These are phyloP conservation scores for Amylostereum areolatum DNA, from an alignment of 1,284 basidiomycete genomes.

Conservation along the genomic window DNA sequence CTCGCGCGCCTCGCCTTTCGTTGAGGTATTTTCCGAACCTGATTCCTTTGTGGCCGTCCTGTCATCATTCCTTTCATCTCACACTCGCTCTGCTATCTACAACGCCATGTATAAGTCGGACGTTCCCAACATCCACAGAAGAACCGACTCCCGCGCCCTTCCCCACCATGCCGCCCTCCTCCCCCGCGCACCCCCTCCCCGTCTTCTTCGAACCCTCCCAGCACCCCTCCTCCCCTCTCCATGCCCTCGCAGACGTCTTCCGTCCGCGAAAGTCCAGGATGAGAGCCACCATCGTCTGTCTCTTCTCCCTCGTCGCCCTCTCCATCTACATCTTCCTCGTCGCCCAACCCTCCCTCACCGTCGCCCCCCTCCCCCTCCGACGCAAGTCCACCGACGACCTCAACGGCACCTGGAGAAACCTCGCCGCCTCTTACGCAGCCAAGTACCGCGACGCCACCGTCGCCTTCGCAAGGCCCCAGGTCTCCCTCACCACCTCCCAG, in stretches of 20 bases:
- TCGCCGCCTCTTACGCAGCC: conserved; percentile 4
- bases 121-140: conserved; percentile 12
- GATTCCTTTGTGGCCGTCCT: no score
- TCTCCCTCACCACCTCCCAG: conserved; percentile 47
- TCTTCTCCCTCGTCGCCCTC: conserved; percentile 10
- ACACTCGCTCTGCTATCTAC: no score
- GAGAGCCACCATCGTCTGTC: conserved; percentile 11
- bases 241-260: conserved; percentile 8
- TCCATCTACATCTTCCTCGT: conserved; percentile 13
- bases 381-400: neutral
- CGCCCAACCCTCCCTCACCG: conserved; percentile 8
- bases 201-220: conserved; percentile 1
- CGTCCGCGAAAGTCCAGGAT: conserved; percentile 12
- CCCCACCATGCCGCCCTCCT: neutral
- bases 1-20: no score
- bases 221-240: neutral
- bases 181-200: conserved; percentile 1
- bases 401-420: conserved; percentile 7
- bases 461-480: conserved; percentile 23
- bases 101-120: no score
- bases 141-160: conserved; percentile 7
- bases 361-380: neutral
- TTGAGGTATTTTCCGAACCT: no score
- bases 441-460: neutral
- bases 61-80: no score